These are phyloP conservation scores for Arabis alpina DNA, from an alignment of 345 rosid genomes.

Conservation along the genomic window DNA sequence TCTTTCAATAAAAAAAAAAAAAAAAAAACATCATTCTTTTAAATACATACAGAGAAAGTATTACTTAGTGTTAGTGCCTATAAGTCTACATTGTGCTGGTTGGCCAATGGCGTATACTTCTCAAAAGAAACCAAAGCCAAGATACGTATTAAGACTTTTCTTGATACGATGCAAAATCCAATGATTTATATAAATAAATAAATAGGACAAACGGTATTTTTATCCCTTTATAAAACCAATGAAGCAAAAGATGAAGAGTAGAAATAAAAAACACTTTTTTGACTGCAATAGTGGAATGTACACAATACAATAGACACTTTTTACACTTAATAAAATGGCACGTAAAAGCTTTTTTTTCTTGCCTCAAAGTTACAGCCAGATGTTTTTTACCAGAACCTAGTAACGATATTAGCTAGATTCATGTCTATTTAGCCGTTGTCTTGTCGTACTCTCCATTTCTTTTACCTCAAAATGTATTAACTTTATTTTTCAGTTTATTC, in stretches of 20 bases:
- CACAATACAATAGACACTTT: constrained; percentile 37
- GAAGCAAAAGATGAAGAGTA: constrained; percentile 27
- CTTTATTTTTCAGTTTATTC: neutral
- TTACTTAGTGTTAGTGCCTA: constrained; percentile 34
- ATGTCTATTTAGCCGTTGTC: constrained; percentile 33
- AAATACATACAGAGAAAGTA: too few relatives aligned
- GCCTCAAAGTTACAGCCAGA: constrained; percentile 50
- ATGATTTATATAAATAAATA: constrained; percentile 1
- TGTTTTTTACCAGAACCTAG: constrained; percentile 39
- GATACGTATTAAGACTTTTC: constrained; percentile 41
- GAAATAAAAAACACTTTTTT: constrained; percentile 25
- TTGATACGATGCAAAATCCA: constrained; percentile 44
- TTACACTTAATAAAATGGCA: constrained; percentile 40
- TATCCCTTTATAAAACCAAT: constrained; percentile 29
- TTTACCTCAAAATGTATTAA: too few relatives aligned
- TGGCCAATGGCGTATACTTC: constrained; percentile 31
- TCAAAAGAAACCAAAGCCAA: constrained; percentile 40
- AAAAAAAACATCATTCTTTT: too few relatives aligned
- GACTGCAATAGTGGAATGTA: constrained; percentile 46
- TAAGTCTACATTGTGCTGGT: constrained; percentile 35
- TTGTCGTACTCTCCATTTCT: neutral
- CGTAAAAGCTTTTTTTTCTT: constrained; percentile 19
- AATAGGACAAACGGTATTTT: constrained; percentile 10
- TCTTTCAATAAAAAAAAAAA: too few relatives aligned
- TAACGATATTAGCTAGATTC: constrained; percentile 23